Evolutionary conservation across 495 filamentous ascomycete genomes (phyloP).

Genomic region (Trichocladium uniseriatum): DNA sequence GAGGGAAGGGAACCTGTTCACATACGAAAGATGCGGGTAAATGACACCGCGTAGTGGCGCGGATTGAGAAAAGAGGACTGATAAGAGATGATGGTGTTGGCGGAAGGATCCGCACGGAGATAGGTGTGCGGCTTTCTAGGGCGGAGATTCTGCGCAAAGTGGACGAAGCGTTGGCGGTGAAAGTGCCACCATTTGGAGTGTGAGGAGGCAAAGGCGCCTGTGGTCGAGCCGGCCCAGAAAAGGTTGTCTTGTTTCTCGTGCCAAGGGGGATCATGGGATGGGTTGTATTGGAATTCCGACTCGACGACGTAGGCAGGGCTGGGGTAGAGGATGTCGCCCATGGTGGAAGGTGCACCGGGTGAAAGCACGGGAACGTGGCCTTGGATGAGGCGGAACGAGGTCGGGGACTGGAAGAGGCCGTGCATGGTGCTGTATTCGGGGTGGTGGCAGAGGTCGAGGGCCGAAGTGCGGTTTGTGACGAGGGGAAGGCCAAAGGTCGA

Average conservation of each 20-base stretch:
- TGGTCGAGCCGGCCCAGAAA: conserved; percentile 45
- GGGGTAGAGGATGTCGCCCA: conserved; percentile 34
- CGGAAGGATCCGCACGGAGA: background rate
- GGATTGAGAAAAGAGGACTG: conserved; percentile 16
- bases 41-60: conserved; percentile 3
- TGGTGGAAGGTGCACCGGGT: conserved; percentile 25
- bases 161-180: conserved; percentile 44
- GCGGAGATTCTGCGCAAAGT: conserved; percentile 21
- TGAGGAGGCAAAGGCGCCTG: conserved; percentile 32
- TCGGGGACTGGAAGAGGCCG: conserved; percentile 22
- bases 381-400: conserved; percentile 20
- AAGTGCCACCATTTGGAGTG: conserved; percentile 27
- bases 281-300: conserved; percentile 27
- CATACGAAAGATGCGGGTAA: conserved; percentile 1
- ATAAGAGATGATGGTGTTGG: background rate
- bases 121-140: conserved; percentile 4
- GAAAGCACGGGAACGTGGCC: conserved; percentile 32
- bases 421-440: conserved; percentile 21
- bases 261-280: conserved; percentile 32
- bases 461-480: conserved; percentile 10
- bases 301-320: conserved; percentile 24
- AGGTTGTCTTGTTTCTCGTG: conserved; percentile 31
- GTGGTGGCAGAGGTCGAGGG: conserved; percentile 22
- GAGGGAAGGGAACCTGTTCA: too few relatives aligned
- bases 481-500: conserved; percentile 22